These are phyloP conservation scores for Poteriospumella lacustris DNA, from an alignment of 108 stramenopile genomes.

Conservation along the genomic window DNA sequence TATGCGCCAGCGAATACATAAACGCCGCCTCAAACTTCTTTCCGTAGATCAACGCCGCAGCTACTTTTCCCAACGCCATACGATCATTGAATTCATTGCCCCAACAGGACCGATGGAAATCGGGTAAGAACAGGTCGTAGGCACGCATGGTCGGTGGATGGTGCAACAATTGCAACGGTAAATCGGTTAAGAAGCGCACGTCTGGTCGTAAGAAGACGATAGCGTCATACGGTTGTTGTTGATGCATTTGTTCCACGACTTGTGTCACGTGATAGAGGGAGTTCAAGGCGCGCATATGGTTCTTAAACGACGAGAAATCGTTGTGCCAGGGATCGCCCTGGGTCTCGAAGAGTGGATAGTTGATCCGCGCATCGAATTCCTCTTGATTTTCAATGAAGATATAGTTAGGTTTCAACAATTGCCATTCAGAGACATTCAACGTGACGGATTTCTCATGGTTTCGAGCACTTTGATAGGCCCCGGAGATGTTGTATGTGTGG, in stretches of 20 bases:
- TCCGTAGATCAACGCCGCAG: neutral
- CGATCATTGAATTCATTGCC: slow-evolving; percentile 16
- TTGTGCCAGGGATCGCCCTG: slow-evolving; percentile 9
- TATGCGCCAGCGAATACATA: neutral
- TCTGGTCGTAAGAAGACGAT: slow-evolving; percentile 4
- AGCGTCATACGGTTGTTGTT: neutral
- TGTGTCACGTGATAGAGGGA: neutral
- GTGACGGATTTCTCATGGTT: neutral
- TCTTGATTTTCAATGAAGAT: slow-evolving; percentile 15
- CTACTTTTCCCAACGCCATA: neutral
- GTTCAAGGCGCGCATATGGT: neutral
- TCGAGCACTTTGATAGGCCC: neutral
- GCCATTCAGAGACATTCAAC: slow-evolving; percentile 10
- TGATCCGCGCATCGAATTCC: neutral
- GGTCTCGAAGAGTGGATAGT: neutral
- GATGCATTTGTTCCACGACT: neutral
- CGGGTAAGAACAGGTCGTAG: neutral
- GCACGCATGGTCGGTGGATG: no score
- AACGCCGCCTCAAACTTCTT: neutral
- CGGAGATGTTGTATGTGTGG: neutral
- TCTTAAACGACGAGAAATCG: neutral
- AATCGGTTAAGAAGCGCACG: neutral
- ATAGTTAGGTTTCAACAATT: slow-evolving; percentile 12
- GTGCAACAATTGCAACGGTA: neutral
- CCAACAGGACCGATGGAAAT: slow-evolving; percentile 16